Percentiles rank a stretch among this genome's conserved stretches.
Evolutionary conservation across 148 eudicot species (phyloP).

Genomic region (Rhododendron henanense): DNA sequence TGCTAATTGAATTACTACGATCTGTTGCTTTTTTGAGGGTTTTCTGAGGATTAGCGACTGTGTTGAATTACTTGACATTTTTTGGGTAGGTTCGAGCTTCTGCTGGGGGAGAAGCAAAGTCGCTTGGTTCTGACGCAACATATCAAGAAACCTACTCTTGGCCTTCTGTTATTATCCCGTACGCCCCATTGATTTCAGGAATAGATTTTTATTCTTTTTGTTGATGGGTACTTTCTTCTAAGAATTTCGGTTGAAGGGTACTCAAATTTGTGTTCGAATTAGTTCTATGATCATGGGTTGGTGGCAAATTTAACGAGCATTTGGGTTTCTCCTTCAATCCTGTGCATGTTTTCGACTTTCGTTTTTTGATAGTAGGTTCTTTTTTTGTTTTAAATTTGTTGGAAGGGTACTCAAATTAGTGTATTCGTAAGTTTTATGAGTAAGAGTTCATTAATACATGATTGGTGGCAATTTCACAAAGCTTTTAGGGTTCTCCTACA

Average conservation of each 20-base stretch:
- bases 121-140: slow-evolving; percentile 25
- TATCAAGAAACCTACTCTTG: slow-evolving; percentile 58
- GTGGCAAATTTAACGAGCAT: neutral
- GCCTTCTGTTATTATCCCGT: slow-evolving; percentile 90
- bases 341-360: neutral
- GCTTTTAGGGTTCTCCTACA: neutral
- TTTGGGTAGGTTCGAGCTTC: slow-evolving; percentile 27
- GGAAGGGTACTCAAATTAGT: neutral
- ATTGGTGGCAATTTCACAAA: neutral
- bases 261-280: neutral
- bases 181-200: slow-evolving; percentile 18
- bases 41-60: neutral
- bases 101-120: slow-evolving; percentile 37
- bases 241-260: neutral
- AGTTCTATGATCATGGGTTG: neutral
- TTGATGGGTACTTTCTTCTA: neutral
- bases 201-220: neutral
- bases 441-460: neutral
- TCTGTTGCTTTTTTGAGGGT: neutral
- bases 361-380: neutral
- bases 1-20: neutral
- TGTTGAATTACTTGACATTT: slow-evolving; percentile 4
- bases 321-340: neutral
- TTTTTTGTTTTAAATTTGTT: neutral
- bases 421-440: neutral